Percentiles rank a stretch among this genome's conserved stretches.
These are phyloP conservation scores for Sicyos baderoa DNA, from an alignment of 306 rosid genomes.

Conservation along the genomic window DNA sequence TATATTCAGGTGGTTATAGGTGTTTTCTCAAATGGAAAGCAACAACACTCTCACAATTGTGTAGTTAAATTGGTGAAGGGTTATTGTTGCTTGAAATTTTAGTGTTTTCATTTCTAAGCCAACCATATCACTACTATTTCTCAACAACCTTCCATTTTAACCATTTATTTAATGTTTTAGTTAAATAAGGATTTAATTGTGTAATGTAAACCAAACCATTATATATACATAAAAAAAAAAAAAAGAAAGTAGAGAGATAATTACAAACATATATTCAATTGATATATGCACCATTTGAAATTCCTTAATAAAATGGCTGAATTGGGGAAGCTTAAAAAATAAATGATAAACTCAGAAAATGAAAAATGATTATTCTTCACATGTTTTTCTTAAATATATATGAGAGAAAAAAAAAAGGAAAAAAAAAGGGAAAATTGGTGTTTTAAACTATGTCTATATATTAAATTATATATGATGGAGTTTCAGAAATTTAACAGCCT, in stretches of 20 bases:
- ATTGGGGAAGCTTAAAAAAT: not conserved
- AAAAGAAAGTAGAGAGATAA: not conserved
- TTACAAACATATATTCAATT: not conserved
- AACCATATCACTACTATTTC: conserved; percentile 3
- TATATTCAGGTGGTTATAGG: not conserved
- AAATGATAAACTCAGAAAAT: not conserved
- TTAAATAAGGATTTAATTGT: too few species aligned
- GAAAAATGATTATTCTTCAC: conserved; percentile 12
- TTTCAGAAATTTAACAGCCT: conserved; percentile 33
- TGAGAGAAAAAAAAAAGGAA: not conserved
- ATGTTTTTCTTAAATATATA: not conserved
- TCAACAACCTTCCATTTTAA: not conserved
- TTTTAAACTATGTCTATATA: conserved; percentile 18
- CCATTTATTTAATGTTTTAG: too few species aligned
- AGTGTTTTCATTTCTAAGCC: not conserved
- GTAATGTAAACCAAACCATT: too few species aligned
- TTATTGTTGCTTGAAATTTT: conserved; percentile 11
- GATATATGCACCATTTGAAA: not conserved
- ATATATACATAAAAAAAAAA: too few species aligned
- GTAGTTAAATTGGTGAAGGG: not conserved
- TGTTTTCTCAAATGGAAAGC: conserved; percentile 13
- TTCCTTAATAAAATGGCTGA: conserved; percentile 1
- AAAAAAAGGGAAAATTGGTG: not conserved
- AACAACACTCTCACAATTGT: not conserved
- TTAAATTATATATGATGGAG: not conserved